Evolutionary conservation across 2,329 filamentous ascomycete species (phyloP), one percentile per base, ranked within the genome.

Genomic region (Mollisia scopiformis): DNA sequence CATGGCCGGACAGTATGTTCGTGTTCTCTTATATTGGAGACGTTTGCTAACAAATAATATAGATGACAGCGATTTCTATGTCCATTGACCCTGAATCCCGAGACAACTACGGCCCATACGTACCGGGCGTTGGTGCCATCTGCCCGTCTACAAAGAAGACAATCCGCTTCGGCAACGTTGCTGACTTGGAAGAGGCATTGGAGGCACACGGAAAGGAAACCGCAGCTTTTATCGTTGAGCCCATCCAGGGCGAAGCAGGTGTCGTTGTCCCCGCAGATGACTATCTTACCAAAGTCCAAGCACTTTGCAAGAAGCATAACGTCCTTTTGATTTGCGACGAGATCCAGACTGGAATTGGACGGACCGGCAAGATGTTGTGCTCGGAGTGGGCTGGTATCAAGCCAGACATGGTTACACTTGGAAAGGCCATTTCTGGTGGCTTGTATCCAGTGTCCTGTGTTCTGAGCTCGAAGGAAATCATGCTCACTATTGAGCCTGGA

Each of bases 401-500:
- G 82, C 95, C 94, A 39, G 95, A 99, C 75, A 84, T 99, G 72
- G 90, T 99, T 25, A 89, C 96, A 51, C 87, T 99, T 33, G 95
- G 95, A 73, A 99, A 99, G 82, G 95, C 95, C 69, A 97, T 99
- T 75, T 97, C 93, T 33, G 95, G 95, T 66, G 95, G 95, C 76
- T 95, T 98, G 90, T 99, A 99, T 79, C 95, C 95, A n/a, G 95
- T 99, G 60, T 97, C 93, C 63, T 93, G 89, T 71, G 93, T 99
- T 52, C 83, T 99, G 55, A 89, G 90, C 64, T 88, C 88, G 71
- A 93, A 90, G 78, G 93, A 97, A 59, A 83, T 98, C 66, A 97
- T 99, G 93, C 85, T 97, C 68, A 95, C 94, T 10, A 84, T 99
- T 66, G 95, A 99, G 82, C 92, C 95, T 27, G 95, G 95, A 62